Percentiles rank a stretch among this genome's conserved stretches.
Evolutionary conservation across 1,284 basidiomycete species (phyloP).

Genomic region (Hortiboletus rubellus): DNA sequence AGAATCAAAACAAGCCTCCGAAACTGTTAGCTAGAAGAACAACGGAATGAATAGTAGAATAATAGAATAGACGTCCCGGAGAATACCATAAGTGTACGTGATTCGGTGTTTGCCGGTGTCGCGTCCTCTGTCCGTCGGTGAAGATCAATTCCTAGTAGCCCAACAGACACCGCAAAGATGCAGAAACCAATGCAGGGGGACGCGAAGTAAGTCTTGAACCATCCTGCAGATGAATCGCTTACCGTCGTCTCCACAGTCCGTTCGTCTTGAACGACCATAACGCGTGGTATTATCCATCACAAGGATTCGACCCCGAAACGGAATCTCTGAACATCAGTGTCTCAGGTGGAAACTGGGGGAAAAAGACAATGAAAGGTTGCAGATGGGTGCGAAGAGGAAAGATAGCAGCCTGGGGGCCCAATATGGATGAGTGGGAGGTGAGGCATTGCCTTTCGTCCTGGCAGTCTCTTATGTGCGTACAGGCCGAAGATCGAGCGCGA

Average conservation of each 20-base stretch:
- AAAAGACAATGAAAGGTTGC: slow-evolving; percentile 64
- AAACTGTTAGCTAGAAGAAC: slow-evolving; percentile 1
- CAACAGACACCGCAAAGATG: slow-evolving; percentile 13
- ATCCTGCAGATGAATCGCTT: slow-evolving; percentile 4
- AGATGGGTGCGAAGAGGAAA: slow-evolving; percentile 78
- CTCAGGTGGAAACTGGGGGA: slow-evolving; percentile 74
- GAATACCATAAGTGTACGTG: slow-evolving; percentile 3
- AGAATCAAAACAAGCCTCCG: not conserved
- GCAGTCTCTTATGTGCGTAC: slow-evolving; percentile 17
- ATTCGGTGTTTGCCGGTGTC: slow-evolving; percentile 28
- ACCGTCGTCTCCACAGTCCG: slow-evolving; percentile 24
- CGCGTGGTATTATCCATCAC: slow-evolving; percentile 75
- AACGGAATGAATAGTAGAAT: not conserved
- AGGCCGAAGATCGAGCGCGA: slow-evolving; percentile 78
- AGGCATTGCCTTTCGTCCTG: slow-evolving; percentile 10
- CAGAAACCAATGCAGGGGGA: slow-evolving; percentile 35
- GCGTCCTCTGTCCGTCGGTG: not conserved
- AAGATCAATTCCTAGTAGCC: not conserved
- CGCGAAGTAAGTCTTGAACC: slow-evolving; percentile 25
- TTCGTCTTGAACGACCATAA: slow-evolving; percentile 69
- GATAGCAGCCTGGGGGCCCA: slow-evolving; percentile 74
- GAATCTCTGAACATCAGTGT: slow-evolving; percentile 49
- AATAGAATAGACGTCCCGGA: not conserved
- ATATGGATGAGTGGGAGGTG: slow-evolving; percentile 82
- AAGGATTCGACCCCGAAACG: slow-evolving; percentile 63